Percentiles rank a stretch among this genome's conserved stretches.
Conservation (phyloP, 1,139 yeast genomes). For the Arxiozyma telluris region DNA sequence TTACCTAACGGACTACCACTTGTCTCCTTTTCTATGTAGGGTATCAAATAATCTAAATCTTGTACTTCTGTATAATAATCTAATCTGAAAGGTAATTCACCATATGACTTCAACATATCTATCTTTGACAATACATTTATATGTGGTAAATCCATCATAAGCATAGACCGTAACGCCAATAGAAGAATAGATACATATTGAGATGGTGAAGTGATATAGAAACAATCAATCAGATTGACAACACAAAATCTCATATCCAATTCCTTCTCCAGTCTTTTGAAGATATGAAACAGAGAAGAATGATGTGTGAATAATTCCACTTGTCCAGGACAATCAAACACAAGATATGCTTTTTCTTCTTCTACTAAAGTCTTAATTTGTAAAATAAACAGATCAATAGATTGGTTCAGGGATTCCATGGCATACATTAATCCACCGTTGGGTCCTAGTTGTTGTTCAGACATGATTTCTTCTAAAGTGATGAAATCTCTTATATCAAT, state of each 20-base stretch:
- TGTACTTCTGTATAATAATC: slow-evolving; percentile 91
- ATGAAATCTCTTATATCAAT: slow-evolving; percentile 83
- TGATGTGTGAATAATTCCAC: slow-evolving; percentile 92
- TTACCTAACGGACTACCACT: slow-evolving; percentile 41
- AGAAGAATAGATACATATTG: slow-evolving; percentile 81
- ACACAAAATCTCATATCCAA: slow-evolving; percentile 72
- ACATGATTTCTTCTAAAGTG: slow-evolving; percentile 85
- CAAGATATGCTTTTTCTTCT: slow-evolving; percentile 56
- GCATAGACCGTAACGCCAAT: slow-evolving; percentile 82
- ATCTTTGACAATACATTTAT: slow-evolving; percentile 86
- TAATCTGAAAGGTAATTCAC: slow-evolving; percentile 58
- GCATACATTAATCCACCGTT: slow-evolving; percentile 94
- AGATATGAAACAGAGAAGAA: slow-evolving; percentile 67
- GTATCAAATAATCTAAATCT: slow-evolving; percentile 61
- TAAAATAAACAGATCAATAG: slow-evolving; percentile 51
- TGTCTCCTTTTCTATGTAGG: slow-evolving; percentile 57
- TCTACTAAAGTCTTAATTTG: slow-evolving; percentile 51
- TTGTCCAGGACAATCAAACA: slow-evolving; percentile 98
- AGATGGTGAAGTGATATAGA: slow-evolving; percentile 76
- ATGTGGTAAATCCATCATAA: slow-evolving; percentile 87
- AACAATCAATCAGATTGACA: slow-evolving; percentile 79
- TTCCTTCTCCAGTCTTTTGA: slow-evolving; percentile 57
- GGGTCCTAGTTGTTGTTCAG: slow-evolving; percentile 74
- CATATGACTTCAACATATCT: slow-evolving; percentile 66
- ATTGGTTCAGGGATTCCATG: slow-evolving; percentile 53